Base-by-base conservation (phyloP, 2,329 filamentous ascomycete species). In the Hypoxylon sp. region DNA sequence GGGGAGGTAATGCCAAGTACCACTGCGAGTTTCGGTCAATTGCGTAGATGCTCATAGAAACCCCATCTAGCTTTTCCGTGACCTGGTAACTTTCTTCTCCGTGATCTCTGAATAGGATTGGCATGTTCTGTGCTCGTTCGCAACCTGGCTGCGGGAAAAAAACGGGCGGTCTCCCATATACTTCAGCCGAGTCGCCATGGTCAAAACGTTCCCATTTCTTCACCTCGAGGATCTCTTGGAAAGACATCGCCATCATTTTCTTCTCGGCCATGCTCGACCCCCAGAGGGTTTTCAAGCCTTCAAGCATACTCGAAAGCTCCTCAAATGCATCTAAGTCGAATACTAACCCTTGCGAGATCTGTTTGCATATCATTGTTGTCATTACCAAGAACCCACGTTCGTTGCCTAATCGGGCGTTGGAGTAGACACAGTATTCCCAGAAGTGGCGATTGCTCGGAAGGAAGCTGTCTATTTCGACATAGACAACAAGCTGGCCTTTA, bases 91-190 rank as follows among this genome's bases (percentile, higher is more conserved):
- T 31, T 1, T 56, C 29, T 15, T 35, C 39, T 47, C 17, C 39
- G n/a, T 32, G 29, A 10, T 47, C 54, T 42, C 17, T 35, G 19
- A 56, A 56, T 7, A 56, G n/a, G 15, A 2, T 2, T n/a, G 39
- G 53, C 10, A 56, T 7, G 29, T 56, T 56, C 7, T 46, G 39
- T 8, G n/a, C 39, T 35, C 54, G 17, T 10, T 47, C 2, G 13
- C 39, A 56, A 32, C 39, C 39, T 1, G 42, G 54, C 11, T 56
- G 39, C 15, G 54, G 54, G 15, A 56, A 56, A 42, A 56, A 56
- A n/a, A 32, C 21, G 10, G 54, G 54, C 6, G 39, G 54, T 4
- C 2, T 21, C 15, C 27, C 15, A 29, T 24, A n/a, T 13, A 11
- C 17, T 32, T 32, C 8, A 11, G 31, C 32, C 3, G 27, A 15